phyloP scores from a whole-genome alignment of 1,284 basidiomycete species.

The Rhodotorula sp. region DNA sequence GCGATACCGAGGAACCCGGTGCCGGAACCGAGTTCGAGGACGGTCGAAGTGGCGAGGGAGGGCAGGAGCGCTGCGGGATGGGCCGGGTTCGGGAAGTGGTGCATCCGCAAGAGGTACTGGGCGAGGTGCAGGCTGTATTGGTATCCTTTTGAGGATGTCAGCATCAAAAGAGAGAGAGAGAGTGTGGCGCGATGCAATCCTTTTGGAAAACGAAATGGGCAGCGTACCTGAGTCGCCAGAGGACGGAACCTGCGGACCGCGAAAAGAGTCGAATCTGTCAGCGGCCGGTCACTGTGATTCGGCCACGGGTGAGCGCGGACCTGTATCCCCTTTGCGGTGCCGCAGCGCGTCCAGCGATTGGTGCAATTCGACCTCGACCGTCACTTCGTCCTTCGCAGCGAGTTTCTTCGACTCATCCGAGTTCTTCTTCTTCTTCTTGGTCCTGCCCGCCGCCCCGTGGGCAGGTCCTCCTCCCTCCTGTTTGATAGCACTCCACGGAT shows the following conservation, averaged over 20 bases:
- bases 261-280: neutral
- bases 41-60: slow-evolving; percentile 5
- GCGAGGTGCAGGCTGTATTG: slow-evolving; percentile 29
- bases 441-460: neutral
- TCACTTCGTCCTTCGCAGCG: neutral
- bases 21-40: slow-evolving; percentile 43
- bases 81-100: slow-evolving; percentile 28
- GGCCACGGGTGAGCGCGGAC: neutral
- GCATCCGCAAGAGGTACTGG: slow-evolving; percentile 12
- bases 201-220: no score
- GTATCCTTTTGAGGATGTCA: no score
- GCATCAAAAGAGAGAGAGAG: no score
- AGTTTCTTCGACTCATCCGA: neutral
- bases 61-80: slow-evolving; percentile 10
- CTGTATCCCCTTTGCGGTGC: slow-evolving; percentile 36
- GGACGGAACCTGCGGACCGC: slow-evolving; percentile 27
- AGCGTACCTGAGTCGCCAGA: slow-evolving; percentile 34
- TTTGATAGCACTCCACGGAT: neutral
- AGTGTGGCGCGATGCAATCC: no score
- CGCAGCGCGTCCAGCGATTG: slow-evolving; percentile 28
- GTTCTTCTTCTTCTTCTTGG: neutral
- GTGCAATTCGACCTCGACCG: slow-evolving; percentile 29
- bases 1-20: slow-evolving; percentile 40
- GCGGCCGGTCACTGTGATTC: no score
- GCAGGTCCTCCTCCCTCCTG: neutral